phyloP scores from a whole-genome alignment of 495 filamentous ascomycete species.

The Daldinia vernicosa region DNA sequence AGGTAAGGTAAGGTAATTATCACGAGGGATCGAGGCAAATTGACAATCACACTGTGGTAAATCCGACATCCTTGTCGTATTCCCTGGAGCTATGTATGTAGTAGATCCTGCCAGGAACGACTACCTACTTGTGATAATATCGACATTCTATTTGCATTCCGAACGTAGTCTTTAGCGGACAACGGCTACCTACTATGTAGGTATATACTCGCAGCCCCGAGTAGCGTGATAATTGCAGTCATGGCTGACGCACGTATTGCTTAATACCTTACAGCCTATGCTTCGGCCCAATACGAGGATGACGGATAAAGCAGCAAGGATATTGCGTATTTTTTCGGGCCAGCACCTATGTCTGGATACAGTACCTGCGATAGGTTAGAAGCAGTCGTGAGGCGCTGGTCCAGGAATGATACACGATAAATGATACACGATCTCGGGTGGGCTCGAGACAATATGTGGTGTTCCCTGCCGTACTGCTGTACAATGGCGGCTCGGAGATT shows the following conservation, averaged over 20 bases:
- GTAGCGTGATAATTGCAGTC: slow-evolving; percentile 5
- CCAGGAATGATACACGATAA: slow-evolving; percentile 18
- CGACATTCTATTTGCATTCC: background rate
- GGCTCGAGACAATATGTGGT: slow-evolving; percentile 4
- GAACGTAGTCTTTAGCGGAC: background rate
- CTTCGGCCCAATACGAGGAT: slow-evolving; percentile 24
- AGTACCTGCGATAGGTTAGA: background rate
- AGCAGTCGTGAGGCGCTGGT: background rate
- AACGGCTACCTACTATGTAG: no score
- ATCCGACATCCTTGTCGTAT: slow-evolving; percentile 14
- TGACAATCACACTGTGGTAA: slow-evolving; percentile 23
- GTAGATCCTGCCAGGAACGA: slow-evolving; percentile 31
- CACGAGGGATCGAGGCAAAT: background rate
- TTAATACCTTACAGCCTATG: slow-evolving; percentile 1
- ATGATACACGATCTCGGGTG: slow-evolving; percentile 15
- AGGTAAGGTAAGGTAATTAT: background rate
- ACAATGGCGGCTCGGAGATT: slow-evolving; percentile 35
- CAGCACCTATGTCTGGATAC: background rate
- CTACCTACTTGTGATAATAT: background rate
- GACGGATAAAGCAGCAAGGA: background rate
- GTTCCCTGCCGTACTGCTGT: slow-evolving; percentile 15
- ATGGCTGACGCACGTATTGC: slow-evolving; percentile 13
- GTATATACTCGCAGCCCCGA: slow-evolving; percentile 10
- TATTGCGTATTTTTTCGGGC: background rate
- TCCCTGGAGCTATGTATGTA: background rate